Evolutionary conservation across 2,329 filamentous ascomycete species (phyloP), one percentile per base, ranked within the genome.

Genomic region (Sporothrix humicola): DNA sequence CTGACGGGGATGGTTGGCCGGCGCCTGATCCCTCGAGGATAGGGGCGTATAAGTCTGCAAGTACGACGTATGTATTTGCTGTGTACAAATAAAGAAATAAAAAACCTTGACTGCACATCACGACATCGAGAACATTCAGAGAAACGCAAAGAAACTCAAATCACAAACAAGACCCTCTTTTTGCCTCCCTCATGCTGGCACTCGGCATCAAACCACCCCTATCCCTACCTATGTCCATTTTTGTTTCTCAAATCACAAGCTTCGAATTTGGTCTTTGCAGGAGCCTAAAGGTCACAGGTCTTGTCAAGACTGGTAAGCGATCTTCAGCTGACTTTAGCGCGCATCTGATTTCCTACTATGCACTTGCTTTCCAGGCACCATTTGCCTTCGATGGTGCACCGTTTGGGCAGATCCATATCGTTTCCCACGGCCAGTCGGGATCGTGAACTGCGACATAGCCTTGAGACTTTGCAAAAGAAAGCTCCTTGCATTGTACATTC

Each of bases 1-100:
- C 61, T 66, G 61, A 20, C 42, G 61, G 61, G 20, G 44, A 65
- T 48, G 61, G 61, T 26, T 66, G 61, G 42, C 42, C 42, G 58
- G 58, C 61, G 37, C 26, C 61, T 48, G 42, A 59, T 59, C 56
- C 56, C 13, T 37, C 56, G 52, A 54, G n/a, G n/a, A n/a, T n/a
- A n/a, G n/a, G n/a, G n/a, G n/a, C n/a, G n/a, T n/a, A n/a, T n/a
- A n/a, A n/a, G n/a, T n/a, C n/a, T n/a, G n/a, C n/a, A n/a, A n/a
- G n/a, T n/a, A n/a, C n/a, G n/a, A n/a, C n/a, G n/a, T n/a, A n/a
- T n/a, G n/a, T n/a, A n/a, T n/a, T n/a, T n/a, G n/a, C n/a, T n/a
- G n/a, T n/a, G n/a, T n/a, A n/a, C n/a, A n/a, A n/a, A n/a, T n/a
- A n/a, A n/a, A n/a, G n/a, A n/a, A n/a, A n/a, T n/a, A n/a, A n/a